Base-by-base conservation (phyloP, 345 rosid species). In the Eucalyptus curtisii region DNA sequence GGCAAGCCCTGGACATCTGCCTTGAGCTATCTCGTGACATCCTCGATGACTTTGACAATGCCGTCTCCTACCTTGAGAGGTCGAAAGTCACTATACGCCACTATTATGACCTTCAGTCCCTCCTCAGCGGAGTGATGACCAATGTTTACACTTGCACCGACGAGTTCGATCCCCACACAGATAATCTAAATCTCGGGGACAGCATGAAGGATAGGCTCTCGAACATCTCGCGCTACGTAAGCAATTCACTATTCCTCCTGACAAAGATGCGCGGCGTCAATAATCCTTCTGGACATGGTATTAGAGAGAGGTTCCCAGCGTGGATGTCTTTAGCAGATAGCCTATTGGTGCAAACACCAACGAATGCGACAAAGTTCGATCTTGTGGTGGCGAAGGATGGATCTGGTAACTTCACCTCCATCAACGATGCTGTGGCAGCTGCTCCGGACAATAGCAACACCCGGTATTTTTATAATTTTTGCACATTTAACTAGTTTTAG, bases 361-460 rank as follows among this genome's bases (percentile, higher is more conserved):
- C 6, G 22, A 16, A 31, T 31, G 40, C 0, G 40, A 31, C 42
- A 15, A 66, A 66, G 10, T 66, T 31, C 20, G 79, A 66, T 66
- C 40, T 31, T 6, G 40, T 66, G 40, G 79, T 66, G 79, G 79
- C 79, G 3, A 66, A n/a, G 40, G 40, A n/a, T 66, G 20, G 79
- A n/a, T n/a, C 37, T 64, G 37, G 37, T n/a, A 14, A n/a, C 13
- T 64, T 64, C 68, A 61, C 68, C 31, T 61, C 68, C 68, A 61
- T 97, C 33, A 86, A 86, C 27, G 95, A 92, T 17, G 98, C 99
- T 3, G 93, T 95, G 76, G 94, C 92, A 0, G 96, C 96, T 19
- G 96, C 98, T 90, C 97, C 98, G 5, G 94, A 94, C 90, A 90
- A 92, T 40, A 95, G 96, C 91, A 48, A 86, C 37, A 92, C 96